Evolutionary conservation across 768 basidiomycete genomes (phyloP), one percentile per base, ranked within the genome.

Genomic region (Rhizopogon sp.): DNA sequence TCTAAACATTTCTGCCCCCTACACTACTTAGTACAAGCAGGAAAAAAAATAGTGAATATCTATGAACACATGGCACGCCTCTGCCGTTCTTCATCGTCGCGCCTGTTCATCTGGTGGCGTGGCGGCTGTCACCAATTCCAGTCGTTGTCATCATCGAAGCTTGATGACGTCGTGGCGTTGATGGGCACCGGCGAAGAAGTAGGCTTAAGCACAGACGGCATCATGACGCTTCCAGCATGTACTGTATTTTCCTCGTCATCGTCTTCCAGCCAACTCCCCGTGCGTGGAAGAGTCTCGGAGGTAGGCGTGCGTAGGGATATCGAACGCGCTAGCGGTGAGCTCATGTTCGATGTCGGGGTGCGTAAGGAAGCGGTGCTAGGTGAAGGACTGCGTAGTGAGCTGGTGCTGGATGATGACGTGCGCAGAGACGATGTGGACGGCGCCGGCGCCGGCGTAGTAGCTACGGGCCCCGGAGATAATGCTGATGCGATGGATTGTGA

Each of bases 401-500:
- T 57, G 13, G 20, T 43, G 56, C 41, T 61, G 43, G 64, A 53
- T 2, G 62, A 50, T 14, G 55, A 54, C 6, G 63, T 54, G 1
- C 71, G 62, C n/a, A 66, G 33, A 16, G 37, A 14, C 1, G 63
- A 61, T 4, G 54, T 10, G 13, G 66, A 62, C 11, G 60, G 54
- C 4, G 62, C 42, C 43, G 66, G 42, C 55, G 64, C n/a, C 49
- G 50, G 64, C 5, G 68, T 59, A 3, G 75, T 60, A 13, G 70
- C 56, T 6, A 71, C 70, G 0, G 74, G 68, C 13, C 72, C 58
- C 2, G 79, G 74, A 6, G 72, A 66, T 10, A 82, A 64, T 0
- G 77, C 83, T 3, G 78, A 74, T 9, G 76, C 76, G 37, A 84
- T 72, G 40, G 79, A 76, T 57, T 78, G 76, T 5, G 84, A 84